Conservation (phyloP, 129 eudicot genomes). For the Flaveria robusta region DNA sequence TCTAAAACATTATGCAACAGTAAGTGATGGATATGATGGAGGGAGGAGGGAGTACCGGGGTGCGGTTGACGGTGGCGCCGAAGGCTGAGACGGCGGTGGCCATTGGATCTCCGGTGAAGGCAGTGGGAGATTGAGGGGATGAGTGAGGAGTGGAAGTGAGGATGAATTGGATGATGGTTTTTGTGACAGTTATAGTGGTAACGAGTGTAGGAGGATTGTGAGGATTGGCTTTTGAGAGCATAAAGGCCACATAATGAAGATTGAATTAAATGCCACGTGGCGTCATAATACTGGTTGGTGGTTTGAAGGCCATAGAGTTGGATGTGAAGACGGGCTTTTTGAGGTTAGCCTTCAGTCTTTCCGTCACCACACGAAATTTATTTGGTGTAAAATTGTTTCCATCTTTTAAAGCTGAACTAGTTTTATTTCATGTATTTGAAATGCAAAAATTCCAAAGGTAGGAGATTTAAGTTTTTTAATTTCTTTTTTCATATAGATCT, state of each 20-base stretch:
- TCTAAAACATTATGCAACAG: too few relatives aligned
- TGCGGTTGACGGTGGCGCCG: conserved; percentile 37
- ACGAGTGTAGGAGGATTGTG: conserved; percentile 35
- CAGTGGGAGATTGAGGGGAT: conserved; percentile 8
- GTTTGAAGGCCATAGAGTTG: background rate
- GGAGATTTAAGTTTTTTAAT: too few relatives aligned
- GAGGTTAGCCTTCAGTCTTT: conserved; percentile 32
- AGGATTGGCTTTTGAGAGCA: conserved; percentile 39
- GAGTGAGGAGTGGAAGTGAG: conserved; percentile 62
- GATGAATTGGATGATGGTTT: conserved; percentile 36
- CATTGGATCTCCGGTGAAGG: conserved; percentile 10
- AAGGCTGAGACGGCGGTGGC: conserved; percentile 43
- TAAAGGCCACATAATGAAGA: conserved; percentile 44
- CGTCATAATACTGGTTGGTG: conserved; percentile 20
- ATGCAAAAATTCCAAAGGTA: too few relatives aligned
- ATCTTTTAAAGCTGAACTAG: background rate
- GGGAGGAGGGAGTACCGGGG: conserved; percentile 22
- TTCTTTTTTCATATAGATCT: too few relatives aligned
- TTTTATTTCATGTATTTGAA: background rate
- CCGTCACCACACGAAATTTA: conserved; percentile 28
- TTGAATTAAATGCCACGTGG: conserved; percentile 36
- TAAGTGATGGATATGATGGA: too few relatives aligned
- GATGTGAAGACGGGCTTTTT: conserved; percentile 32
- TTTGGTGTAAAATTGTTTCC: conserved; percentile 18
- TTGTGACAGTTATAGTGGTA: conserved; percentile 35